Evolutionary conservation across 192 early-diverging fungal genomes (phyloP).

Genomic region (Entomortierella parvispora): DNA sequence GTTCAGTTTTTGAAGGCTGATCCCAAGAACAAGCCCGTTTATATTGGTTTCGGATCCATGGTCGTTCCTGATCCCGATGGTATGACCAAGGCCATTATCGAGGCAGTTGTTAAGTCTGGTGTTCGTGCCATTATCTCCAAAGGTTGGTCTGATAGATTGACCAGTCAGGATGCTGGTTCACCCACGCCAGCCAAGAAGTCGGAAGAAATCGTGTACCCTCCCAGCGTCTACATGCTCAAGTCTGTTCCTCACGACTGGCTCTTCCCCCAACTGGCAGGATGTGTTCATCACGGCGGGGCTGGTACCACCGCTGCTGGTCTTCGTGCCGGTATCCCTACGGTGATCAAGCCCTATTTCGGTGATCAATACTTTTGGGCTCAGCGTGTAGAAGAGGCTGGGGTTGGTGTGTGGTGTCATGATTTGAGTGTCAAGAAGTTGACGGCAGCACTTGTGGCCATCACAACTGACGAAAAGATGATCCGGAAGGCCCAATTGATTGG

Average conservation of each 20-base stretch:
- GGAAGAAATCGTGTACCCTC: constrained; percentile 57
- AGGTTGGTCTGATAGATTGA: constrained; percentile 74
- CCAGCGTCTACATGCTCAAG: constrained; percentile 62
- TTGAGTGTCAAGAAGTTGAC: constrained; percentile 64
- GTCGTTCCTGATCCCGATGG: constrained; percentile 75
- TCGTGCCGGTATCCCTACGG: constrained; percentile 75
- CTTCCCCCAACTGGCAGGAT: constrained; percentile 69
- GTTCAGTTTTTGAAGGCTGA: constrained; percentile 64
- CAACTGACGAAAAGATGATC: constrained; percentile 67
- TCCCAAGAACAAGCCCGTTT: constrained; percentile 60
- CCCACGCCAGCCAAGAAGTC: constrained; percentile 22
- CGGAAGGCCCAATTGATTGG: constrained; percentile 58
- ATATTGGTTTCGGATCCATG: constrained; percentile 86
- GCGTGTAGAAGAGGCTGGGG: constrained; percentile 69
- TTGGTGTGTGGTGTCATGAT: constrained; percentile 68
- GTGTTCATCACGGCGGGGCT: constrained; percentile 84
- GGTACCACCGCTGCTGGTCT: constrained; percentile 80
- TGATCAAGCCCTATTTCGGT: constrained; percentile 78
- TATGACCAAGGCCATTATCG: constrained; percentile 68
- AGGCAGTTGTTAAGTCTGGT: constrained; percentile 68
- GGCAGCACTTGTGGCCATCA: constrained; percentile 55
- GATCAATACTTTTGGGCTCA: constrained; percentile 81
- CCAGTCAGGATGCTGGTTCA: constrained; percentile 26
- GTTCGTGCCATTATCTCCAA: constrained; percentile 77
- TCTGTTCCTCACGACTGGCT: constrained; percentile 85